Conservation (phyloP, 306 rosid species). For the Acacia acuminata region DNA sequence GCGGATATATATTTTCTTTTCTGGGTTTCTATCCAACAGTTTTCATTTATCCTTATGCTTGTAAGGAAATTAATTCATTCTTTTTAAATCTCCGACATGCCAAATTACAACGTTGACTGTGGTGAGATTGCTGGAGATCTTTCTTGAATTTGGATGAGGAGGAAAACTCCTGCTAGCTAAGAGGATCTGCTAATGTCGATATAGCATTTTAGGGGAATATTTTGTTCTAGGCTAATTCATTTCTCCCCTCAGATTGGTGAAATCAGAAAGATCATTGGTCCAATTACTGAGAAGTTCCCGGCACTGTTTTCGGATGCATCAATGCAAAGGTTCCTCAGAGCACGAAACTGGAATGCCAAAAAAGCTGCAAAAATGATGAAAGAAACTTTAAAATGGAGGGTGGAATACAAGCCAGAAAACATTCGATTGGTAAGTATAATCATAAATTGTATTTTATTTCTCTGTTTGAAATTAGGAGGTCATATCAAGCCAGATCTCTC, state of each 20-base stretch:
- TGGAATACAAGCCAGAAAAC: slow-evolving; percentile 73
- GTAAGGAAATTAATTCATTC: neutral
- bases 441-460: neutral
- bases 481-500: neutral
- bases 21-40: neutral
- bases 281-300: slow-evolving; percentile 60
- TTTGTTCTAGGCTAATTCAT: slow-evolving; percentile 19
- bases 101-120: neutral
- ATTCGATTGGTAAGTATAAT: slow-evolving; percentile 59
- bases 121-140: neutral
- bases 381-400: slow-evolving; percentile 70
- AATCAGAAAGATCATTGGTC: slow-evolving; percentile 63
- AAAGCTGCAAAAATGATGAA: slow-evolving; percentile 73
- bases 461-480: neutral
- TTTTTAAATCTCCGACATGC: neutral
- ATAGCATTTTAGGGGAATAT: neutral
- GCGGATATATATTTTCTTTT: neutral
- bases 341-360: slow-evolving; percentile 61
- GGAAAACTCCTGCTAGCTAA: slow-evolving; percentile 2
- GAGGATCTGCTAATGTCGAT: slow-evolving; percentile 9
- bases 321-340: slow-evolving; percentile 66
- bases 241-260: slow-evolving; percentile 54
- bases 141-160: slow-evolving; percentile 22
- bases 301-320: slow-evolving; percentile 55
- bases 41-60: neutral